Base-by-base conservation (phyloP, 331 rosid species). In the Pyrus hybrid region DNA sequence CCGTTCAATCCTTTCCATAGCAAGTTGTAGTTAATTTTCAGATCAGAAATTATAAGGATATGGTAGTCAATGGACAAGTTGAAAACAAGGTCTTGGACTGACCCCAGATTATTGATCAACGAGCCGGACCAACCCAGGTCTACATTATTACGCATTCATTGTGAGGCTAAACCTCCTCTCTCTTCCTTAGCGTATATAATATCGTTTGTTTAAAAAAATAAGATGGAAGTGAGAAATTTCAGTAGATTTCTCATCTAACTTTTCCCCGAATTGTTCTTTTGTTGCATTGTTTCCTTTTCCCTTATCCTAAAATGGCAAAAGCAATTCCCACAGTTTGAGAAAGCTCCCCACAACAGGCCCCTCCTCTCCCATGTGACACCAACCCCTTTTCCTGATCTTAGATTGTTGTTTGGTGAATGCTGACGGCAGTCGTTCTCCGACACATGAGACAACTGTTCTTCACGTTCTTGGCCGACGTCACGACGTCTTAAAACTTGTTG, bases 311-410 rank as follows among this genome's bases (percentile, higher is more conserved):
- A 16, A 66, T 17, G n/a, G 67, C 10, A 33, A 53, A 10, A 33
- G 12, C 54, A 32, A 65, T 12, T 32, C 54, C 37, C 65, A 32
- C 64, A 26, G 21, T 29, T 49, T 47, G 63, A 63, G 71, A 64
- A 14, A 28, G 22, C 13, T 78, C 71, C 21, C 81, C 67, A 12
- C 51, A 63, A 35, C 25, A 63, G 57, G 77, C 30, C 25, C n/a
- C n/a, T 13, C 4, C 8, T 14, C 57, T 70, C 29, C 30, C 26
- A 58, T 57, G 62, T 51, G 17, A 9, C n/a, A n/a, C n/a, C n/a
- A n/a, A n/a, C n/a, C n/a, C n/a, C n/a, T n/a, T n/a, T n/a, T n/a
- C n/a, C n/a, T n/a, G n/a, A n/a, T n/a, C n/a, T n/a, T n/a, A n/a
- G n/a, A n/a, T n/a, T n/a, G n/a, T n/a, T n/a, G n/a, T n/a, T n/a